Conservation (phyloP, 768 basidiomycete species). For the Coprinellus aureogranulatus region DNA sequence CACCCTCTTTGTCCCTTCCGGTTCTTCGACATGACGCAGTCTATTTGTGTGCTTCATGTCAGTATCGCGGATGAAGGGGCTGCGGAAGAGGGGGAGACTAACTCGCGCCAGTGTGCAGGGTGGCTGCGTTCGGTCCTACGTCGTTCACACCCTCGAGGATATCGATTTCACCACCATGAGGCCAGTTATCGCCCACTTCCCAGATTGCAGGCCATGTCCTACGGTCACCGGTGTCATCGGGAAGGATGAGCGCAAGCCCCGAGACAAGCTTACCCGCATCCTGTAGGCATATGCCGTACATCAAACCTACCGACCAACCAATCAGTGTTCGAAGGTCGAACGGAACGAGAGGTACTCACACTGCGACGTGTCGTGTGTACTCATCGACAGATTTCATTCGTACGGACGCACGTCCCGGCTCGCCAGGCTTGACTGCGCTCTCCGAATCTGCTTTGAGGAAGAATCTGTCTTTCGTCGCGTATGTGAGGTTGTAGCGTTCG, state of each 20-base stretch:
- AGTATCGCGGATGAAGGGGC: too few species aligned
- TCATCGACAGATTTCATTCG: slow-evolving; percentile 49
- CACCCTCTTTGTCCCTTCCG: too few species aligned
- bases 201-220: slow-evolving; percentile 56
- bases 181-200: slow-evolving; percentile 53
- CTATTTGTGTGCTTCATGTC: too few species aligned
- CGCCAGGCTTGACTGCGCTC: slow-evolving; percentile 41
- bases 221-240: too few species aligned
- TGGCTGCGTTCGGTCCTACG: slow-evolving; percentile 32
- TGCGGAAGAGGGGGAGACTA: not conserved
- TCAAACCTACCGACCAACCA: slow-evolving; percentile 25
- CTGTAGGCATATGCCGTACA: slow-evolving; percentile 37
- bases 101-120: slow-evolving; percentile 30
- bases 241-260: too few species aligned
- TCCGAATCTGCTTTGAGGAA: slow-evolving; percentile 52
- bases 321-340: too few species aligned
- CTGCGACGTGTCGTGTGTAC: slow-evolving; percentile 51
- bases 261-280: slow-evolving; percentile 27
- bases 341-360: slow-evolving; percentile 36
- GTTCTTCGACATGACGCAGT: too few species aligned
- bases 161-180: slow-evolving; percentile 40
- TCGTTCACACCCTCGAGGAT: slow-evolving; percentile 44
- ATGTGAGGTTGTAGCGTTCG: slow-evolving; percentile 49
- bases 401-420: slow-evolving; percentile 53
- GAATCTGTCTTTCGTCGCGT: slow-evolving; percentile 43